Percentiles rank a stretch among this genome's conserved stretches.
phyloP scores from a whole-genome alignment of 768 basidiomycete genomes.

The Pleurotus cornucopiae region DNA sequence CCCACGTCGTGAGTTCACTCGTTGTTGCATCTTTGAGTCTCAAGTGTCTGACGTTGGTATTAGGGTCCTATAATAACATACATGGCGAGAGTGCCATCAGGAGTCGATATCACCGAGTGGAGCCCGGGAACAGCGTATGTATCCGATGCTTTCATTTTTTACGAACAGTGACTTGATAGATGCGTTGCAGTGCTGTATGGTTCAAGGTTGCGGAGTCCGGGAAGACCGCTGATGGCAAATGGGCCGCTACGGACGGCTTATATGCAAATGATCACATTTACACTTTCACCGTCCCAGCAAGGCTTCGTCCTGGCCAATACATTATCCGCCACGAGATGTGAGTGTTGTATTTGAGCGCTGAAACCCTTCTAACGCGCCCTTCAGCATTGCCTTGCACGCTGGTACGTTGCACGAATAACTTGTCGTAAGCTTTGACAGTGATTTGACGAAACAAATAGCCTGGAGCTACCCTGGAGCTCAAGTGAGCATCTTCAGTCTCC shows the following conservation, averaged over 20 bases:
- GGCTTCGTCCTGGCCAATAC: slow-evolving; percentile 42
- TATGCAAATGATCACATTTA: slow-evolving; percentile 34
- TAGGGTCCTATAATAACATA: slow-evolving; percentile 43
- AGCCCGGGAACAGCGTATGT: slow-evolving; percentile 33
- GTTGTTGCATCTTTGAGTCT: background rate
- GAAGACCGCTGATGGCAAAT: slow-evolving; percentile 36
- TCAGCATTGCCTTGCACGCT: slow-evolving; percentile 32
- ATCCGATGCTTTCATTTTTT: too few species aligned
- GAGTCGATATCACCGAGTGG: slow-evolving; percentile 35
- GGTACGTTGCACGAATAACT: slow-evolving; percentile 15
- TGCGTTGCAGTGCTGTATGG: slow-evolving; percentile 37
- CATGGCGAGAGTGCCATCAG: slow-evolving; percentile 37
- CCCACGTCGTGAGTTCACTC: slow-evolving; percentile 20
- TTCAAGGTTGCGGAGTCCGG: slow-evolving; percentile 45
- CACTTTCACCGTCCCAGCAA: slow-evolving; percentile 41
- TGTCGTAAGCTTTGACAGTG: background rate
- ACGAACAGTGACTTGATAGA: too few species aligned
- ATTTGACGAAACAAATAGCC: slow-evolving; percentile 16
- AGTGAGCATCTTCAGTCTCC: background rate
- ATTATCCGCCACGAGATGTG: slow-evolving; percentile 45
- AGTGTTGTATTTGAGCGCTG: slow-evolving; percentile 6
- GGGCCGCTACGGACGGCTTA: slow-evolving; percentile 39
- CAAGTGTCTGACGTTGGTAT: background rate
- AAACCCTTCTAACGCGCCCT: background rate
- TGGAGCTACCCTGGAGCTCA: slow-evolving; percentile 36